Conservation (phyloP, 805 yeast species). For the Lachancea thermotolerans region DNA sequence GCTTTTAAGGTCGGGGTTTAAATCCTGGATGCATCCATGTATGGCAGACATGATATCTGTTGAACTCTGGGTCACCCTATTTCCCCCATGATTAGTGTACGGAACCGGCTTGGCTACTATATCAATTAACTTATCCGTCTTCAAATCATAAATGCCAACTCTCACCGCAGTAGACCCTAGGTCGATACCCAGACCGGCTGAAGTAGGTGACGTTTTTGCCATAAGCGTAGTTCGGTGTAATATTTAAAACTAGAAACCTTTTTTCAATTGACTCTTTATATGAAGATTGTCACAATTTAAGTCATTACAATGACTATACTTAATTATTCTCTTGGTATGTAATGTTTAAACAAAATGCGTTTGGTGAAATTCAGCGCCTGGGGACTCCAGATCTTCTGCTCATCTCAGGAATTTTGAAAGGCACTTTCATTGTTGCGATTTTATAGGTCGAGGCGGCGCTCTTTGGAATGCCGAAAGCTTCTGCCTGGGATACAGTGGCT, state of each 20-base stretch:
- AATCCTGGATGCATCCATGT: slow-evolving; percentile 17
- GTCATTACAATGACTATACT: too few relatives aligned
- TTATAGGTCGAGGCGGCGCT: slow-evolving; percentile 57
- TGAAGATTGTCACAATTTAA: too few relatives aligned
- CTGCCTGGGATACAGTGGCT: slow-evolving; percentile 68
- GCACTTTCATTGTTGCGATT: slow-evolving; percentile 78
- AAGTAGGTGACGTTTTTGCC: background rate
- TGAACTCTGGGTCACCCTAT: slow-evolving; percentile 37
- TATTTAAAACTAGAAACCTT: background rate
- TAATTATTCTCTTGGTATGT: too few relatives aligned
- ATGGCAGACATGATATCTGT: slow-evolving; percentile 34
- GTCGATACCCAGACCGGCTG: slow-evolving; percentile 39
- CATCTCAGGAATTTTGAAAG: slow-evolving; percentile 82
- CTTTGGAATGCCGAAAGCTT: slow-evolving; percentile 61
- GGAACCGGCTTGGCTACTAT: slow-evolving; percentile 16
- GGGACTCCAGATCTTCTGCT: slow-evolving; percentile 53
- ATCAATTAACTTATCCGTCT: slow-evolving; percentile 14
- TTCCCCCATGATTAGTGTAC: slow-evolving; percentile 16
- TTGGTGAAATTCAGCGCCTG: slow-evolving; percentile 1
- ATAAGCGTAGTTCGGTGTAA: background rate
- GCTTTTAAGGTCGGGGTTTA: slow-evolving; percentile 2
- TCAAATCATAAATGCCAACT: slow-evolving; percentile 27
- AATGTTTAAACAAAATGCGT: too few relatives aligned
- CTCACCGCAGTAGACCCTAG: slow-evolving; percentile 47
- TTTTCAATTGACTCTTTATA: too few relatives aligned